Conservation (phyloP, 2,329 filamentous ascomycete species). For the Neofusicoccum laricinum region DNA sequence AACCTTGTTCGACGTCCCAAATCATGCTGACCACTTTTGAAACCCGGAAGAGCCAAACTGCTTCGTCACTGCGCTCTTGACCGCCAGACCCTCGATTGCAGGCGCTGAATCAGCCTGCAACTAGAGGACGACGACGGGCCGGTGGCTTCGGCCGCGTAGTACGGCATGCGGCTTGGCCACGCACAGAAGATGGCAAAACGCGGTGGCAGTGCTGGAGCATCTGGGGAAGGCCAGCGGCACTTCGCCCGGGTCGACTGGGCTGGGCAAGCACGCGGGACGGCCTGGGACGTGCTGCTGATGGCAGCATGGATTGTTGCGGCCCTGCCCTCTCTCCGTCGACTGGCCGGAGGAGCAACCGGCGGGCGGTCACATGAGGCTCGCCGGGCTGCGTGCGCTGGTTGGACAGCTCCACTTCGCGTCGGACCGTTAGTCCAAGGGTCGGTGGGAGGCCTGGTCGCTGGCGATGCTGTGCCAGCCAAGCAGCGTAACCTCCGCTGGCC, state of each 20-base stretch:
- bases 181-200: background rate
- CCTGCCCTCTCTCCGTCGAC: background rate
- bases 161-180: background rate
- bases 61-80: background rate
- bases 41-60: background rate
- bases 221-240: background rate
- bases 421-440: constrained; percentile 11
- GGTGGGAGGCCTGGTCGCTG: constrained; percentile 4
- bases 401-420: constrained; percentile 14
- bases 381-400: background rate
- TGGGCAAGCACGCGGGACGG: background rate
- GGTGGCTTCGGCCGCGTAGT: background rate
- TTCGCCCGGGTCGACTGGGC: background rate
- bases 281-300: background rate
- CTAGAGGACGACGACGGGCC: background rate
- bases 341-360: background rate
- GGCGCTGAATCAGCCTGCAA: background rate
- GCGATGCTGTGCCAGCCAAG: background rate
- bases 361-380: background rate
- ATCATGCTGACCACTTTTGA: background rate
- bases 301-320: background rate
- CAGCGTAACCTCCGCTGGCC: background rate
- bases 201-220: background rate
- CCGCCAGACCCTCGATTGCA: background rate
- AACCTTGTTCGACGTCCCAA: background rate